phyloP scores from a whole-genome alignment of 2,329 filamentous ascomycete genomes.

The Dendryphion nanum region DNA sequence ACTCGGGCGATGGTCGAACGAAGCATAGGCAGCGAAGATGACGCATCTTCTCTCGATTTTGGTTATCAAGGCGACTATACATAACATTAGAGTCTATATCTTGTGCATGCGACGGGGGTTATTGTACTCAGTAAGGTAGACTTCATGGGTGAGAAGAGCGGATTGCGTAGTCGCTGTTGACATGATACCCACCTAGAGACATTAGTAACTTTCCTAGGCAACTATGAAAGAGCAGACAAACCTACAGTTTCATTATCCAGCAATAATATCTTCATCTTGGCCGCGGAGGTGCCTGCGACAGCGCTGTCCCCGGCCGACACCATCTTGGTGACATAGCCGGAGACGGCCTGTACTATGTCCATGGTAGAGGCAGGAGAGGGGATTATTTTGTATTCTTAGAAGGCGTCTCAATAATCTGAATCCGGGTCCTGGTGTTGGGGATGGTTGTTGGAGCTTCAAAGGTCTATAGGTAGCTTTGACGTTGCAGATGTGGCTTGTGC shows the following conservation, averaged over 20 bases:
- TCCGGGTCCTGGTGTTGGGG: too few species aligned
- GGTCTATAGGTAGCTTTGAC: too few species aligned
- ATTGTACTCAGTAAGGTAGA: conserved; percentile 84
- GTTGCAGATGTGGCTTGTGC: too few species aligned
- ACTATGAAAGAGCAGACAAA: conserved; percentile 41
- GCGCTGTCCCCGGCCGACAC: conserved; percentile 77
- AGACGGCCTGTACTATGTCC: conserved; percentile 91
- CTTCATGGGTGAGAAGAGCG: conserved; percentile 88
- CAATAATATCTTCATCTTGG: conserved; percentile 98
- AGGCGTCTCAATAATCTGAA: too few species aligned
- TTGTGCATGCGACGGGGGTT: conserved; percentile 6
- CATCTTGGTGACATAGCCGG: conserved; percentile 96
- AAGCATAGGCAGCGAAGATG: conserved; percentile 93
- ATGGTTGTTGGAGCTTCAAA: too few species aligned
- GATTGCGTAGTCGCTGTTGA: conserved; percentile 97
- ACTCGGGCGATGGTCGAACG: conserved; percentile 85
- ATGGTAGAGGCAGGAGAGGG: conserved; percentile 56
- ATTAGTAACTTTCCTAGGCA: conserved; percentile 12
- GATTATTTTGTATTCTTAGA: too few species aligned
- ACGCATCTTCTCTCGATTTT: conserved; percentile 92
- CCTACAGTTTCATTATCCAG: conserved; percentile 86
- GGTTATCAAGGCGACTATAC: conserved; percentile 74
- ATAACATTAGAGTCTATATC: conserved; percentile 18
- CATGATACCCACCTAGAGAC: conserved; percentile 71
- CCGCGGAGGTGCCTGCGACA: conserved; percentile 63